A percentile compares a stretch with the other conserved stretches of the same genome.
Conservation (phyloP, 2,329 filamentous ascomycete genomes). For the Chaetomium sp. region DNA sequence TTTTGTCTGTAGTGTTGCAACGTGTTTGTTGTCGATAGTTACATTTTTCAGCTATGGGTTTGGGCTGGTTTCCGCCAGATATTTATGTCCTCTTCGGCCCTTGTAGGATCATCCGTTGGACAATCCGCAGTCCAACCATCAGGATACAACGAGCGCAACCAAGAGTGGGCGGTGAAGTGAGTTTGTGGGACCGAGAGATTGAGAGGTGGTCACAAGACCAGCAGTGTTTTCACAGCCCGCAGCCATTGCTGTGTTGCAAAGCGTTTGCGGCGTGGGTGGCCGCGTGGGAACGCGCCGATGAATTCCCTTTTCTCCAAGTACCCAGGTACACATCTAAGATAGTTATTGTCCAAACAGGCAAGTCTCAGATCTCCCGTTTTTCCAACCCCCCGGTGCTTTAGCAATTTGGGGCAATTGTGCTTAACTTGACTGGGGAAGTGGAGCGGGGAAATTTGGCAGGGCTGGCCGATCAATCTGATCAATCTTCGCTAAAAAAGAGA, state of each 20-base stretch:
- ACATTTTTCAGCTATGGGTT: not conserved
- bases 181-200: conserved; percentile 20
- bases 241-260: conserved; percentile 5
- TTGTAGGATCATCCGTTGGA: not conserved
- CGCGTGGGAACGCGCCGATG: conserved; percentile 8
- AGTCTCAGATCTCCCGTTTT: too few relatives aligned
- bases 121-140: not conserved
- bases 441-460: conserved; percentile 3
- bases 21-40: too few relatives aligned
- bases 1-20: too few relatives aligned
- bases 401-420: not conserved
- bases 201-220: conserved; percentile 20
- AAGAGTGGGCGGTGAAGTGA: conserved; percentile 14
- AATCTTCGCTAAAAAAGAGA: not conserved
- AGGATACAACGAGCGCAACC: conserved; percentile 4
- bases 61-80: not conserved
- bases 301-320: too few relatives aligned
- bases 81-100: conserved; percentile 10
- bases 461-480: conserved; percentile 7
- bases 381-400: not conserved
- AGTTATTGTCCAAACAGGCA: too few relatives aligned
- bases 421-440: conserved; percentile 16
- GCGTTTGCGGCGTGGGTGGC: not conserved
- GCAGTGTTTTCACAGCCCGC: conserved; percentile 14
- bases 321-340: too few relatives aligned